A percentile compares a stretch with the other conserved stretches of the same genome.
Conservation (phyloP, 139 green algal genomes). For the Bryopsis sp. region DNA sequence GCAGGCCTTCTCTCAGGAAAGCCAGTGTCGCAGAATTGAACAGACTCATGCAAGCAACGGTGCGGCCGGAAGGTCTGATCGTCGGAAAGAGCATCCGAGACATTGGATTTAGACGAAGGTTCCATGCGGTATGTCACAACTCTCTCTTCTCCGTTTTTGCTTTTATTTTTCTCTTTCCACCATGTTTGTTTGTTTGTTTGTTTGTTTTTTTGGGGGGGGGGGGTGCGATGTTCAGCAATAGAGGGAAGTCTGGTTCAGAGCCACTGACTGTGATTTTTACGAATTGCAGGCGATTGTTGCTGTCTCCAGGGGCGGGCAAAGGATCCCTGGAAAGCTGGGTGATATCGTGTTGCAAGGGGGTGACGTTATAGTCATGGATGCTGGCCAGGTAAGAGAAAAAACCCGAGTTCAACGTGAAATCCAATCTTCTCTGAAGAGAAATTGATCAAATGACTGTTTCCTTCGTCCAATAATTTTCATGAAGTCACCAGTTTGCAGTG, state of each 20-base stretch:
- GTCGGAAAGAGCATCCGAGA: slow-evolving; percentile 13
- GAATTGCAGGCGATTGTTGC: slow-evolving; percentile 12
- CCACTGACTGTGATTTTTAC: background rate
- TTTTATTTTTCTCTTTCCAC: background rate
- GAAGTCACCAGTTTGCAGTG: no score
- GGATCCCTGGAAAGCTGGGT: slow-evolving; percentile 9
- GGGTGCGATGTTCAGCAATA: no score
- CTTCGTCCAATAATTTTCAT: no score
- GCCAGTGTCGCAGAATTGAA: background rate
- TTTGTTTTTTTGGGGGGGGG: no score
- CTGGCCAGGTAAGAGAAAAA: background rate
- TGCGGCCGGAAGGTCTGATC: background rate
- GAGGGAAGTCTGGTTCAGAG: no score
- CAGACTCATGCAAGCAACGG: background rate
- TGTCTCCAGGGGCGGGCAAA: slow-evolving; percentile 2
- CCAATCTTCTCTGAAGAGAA: background rate
- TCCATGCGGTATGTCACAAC: slow-evolving; percentile 8
- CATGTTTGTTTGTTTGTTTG: background rate
- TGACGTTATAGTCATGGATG: slow-evolving; percentile 10
- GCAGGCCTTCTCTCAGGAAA: background rate
- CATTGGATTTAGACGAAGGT: slow-evolving; percentile 13
- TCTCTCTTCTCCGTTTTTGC: background rate
- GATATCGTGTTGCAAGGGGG: background rate
- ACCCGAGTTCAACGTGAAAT: background rate
- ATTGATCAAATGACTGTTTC: no score